These are phyloP conservation scores for Penicillium lagena DNA, from an alignment of 495 filamentous ascomycete species.

Conservation along the genomic window DNA sequence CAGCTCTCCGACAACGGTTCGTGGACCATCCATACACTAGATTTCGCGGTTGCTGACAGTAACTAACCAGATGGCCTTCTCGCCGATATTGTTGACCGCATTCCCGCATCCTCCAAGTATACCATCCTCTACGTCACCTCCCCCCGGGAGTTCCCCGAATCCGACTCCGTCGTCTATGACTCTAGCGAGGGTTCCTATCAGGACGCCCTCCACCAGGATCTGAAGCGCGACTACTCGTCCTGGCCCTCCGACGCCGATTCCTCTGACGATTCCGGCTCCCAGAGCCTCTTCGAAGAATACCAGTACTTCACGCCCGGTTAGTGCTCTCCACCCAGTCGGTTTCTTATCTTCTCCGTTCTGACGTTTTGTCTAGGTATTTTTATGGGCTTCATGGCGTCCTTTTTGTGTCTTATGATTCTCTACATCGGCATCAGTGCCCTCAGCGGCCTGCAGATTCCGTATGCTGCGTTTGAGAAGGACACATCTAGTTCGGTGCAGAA, in stretches of 20 bases:
- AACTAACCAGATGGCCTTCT: constrained; percentile 50
- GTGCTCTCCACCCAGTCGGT: constrained; percentile 7
- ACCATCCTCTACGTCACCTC: constrained; percentile 58
- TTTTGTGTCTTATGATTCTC: constrained; percentile 69
- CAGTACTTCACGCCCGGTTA: constrained; percentile 76
- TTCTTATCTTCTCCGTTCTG: background rate
- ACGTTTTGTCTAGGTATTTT: constrained; percentile 59
- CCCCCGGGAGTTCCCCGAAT: constrained; percentile 33
- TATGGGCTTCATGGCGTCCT: constrained; percentile 62
- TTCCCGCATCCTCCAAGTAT: constrained; percentile 50
- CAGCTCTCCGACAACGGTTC: constrained; percentile 46
- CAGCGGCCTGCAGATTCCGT: constrained; percentile 75
- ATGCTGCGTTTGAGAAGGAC: constrained; percentile 94
- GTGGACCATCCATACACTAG: constrained; percentile 2
- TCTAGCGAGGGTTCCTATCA: constrained; percentile 44
- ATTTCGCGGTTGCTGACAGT: background rate
- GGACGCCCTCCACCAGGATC: constrained; percentile 46
- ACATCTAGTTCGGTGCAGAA: constrained; percentile 81
- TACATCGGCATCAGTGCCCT: constrained; percentile 72
- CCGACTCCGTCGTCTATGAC: constrained; percentile 41
- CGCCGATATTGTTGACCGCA: constrained; percentile 46
- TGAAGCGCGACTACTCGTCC: constrained; percentile 50
- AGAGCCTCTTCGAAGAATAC: constrained; percentile 82
- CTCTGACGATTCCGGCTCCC: constrained; percentile 5
- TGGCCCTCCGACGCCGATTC: constrained; percentile 6